Conservation (phyloP, 2,329 filamentous ascomycete genomes). For the Seiridium unicorne region DNA sequence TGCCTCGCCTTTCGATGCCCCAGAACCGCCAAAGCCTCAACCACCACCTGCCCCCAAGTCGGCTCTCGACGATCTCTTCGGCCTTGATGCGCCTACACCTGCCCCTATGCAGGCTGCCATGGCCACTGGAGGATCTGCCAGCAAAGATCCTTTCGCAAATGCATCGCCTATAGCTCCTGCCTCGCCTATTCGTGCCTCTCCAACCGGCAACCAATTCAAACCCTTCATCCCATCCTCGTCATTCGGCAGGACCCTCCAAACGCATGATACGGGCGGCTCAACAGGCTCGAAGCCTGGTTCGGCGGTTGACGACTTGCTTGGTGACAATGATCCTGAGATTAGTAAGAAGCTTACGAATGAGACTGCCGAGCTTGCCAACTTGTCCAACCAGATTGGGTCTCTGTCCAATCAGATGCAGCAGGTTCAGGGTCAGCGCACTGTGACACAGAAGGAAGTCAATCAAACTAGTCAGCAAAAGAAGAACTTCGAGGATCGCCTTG, state of each 20-base stretch:
- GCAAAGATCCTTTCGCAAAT: slow-evolving; percentile 61
- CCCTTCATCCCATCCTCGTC: slow-evolving; percentile 90
- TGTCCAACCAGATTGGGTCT: slow-evolving; percentile 92
- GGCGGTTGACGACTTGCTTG: slow-evolving; percentile 82
- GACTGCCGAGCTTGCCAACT: slow-evolving; percentile 87
- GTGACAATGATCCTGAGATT: slow-evolving; percentile 83
- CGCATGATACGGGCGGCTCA: slow-evolving; percentile 71
- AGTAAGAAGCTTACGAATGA: slow-evolving; percentile 87
- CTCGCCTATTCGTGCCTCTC: slow-evolving; percentile 52
- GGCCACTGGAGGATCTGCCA: slow-evolving; percentile 71
- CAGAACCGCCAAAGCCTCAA: slow-evolving; percentile 23
- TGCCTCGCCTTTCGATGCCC: slow-evolving; percentile 47
- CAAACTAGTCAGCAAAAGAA: slow-evolving; percentile 84
- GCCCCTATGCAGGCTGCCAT: slow-evolving; percentile 60
- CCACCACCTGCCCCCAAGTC: slow-evolving; percentile 60
- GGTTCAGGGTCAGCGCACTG: slow-evolving; percentile 76
- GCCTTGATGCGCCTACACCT: slow-evolving; percentile 66
- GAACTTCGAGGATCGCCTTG: slow-evolving; percentile 85
- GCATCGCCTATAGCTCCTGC: slow-evolving; percentile 47
- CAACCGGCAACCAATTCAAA: slow-evolving; percentile 65
- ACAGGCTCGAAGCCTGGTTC: slow-evolving; percentile 39
- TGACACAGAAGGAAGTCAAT: slow-evolving; percentile 77
- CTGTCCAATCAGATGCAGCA: slow-evolving; percentile 93
- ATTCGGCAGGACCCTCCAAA: slow-evolving; percentile 80
- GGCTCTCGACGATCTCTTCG: slow-evolving; percentile 90